Base-by-base conservation (phyloP, 148 eudicot species). In the Amaranthus hypochondriacus region DNA sequence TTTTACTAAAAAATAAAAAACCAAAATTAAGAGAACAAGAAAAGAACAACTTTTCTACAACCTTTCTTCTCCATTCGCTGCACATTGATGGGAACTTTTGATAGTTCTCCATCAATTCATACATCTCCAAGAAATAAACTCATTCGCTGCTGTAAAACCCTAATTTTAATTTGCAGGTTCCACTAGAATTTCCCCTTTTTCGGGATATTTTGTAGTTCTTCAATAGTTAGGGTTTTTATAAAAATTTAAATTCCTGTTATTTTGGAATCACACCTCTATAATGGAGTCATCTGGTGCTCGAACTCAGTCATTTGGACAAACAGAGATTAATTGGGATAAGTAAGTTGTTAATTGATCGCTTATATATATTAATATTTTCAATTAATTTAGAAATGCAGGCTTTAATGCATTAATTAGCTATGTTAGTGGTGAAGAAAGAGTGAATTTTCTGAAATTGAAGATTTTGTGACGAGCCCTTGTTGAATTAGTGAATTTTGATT, bases 271-370 rank as follows among this genome's bases (percentile, higher is more conserved):
- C 21, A 39, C 18, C 42, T 62, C 57, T 62, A 72, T 52, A 57
- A 92, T 90, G 97, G 84, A 72, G 42, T 46, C 85, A 2, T 73
- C 89, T 57, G 75, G 81, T 77, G 56, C 87, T 75, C 86, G 84
- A 71, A 72, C 82, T 81, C 87, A 61, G 21, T 62, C 91, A 21
- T 84, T 89, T 59, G 89, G 89, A 55, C 92, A 85, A 78, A 87
- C 98, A 10, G 98, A 94, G 76, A 94, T 94, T 72, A 88, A 94
- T 80, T 94, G 98, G 98, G 98, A 91, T 75, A 91, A 91, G 98
- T 94, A 85, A 66, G 85, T 51, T 47, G 47, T 81, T 69, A 42
- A 6, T 68, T 73, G 42, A 14, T 46, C 49, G n/a, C 60, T 9
- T 4, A 0, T 15, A 5, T 55, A 59, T 65, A 11, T 39, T 9